A percentile compares a stretch with the other conserved stretches of the same genome.
Evolutionary conservation across 2,329 filamentous ascomycete genomes (phyloP).

Genomic region (Sclerotinia trifoliorum): DNA sequence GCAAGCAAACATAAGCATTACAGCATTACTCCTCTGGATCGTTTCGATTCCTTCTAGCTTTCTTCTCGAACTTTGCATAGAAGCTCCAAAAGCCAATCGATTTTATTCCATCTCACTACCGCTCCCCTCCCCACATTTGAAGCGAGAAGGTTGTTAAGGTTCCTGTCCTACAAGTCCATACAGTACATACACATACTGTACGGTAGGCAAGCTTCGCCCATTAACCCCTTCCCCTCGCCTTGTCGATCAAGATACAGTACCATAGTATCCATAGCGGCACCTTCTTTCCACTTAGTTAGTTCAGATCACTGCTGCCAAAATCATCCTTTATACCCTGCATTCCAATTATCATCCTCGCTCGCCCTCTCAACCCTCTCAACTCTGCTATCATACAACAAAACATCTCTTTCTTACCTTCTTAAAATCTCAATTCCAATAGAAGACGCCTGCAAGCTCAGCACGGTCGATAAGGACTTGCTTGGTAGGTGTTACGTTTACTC

Average conservation of each 20-base stretch:
- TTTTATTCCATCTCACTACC: constrained; percentile 17
- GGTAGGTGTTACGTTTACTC: constrained; percentile 8
- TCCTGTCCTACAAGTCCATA: no score
- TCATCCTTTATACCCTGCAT: neutral
- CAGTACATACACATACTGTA: neutral
- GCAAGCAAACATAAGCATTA: constrained; percentile 12
- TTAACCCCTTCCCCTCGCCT: constrained; percentile 14
- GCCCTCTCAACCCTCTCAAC: neutral
- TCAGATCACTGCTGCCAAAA: neutral
- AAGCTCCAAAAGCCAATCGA: constrained; percentile 18
- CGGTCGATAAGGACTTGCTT: neutral
- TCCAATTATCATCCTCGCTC: neutral
- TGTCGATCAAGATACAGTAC: constrained; percentile 6
- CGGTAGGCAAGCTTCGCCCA: constrained; percentile 18
- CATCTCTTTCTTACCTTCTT: neutral
- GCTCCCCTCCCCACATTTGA: constrained; percentile 12
- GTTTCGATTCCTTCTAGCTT: constrained; percentile 23
- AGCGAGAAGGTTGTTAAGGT: constrained; percentile 16
- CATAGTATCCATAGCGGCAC: neutral
- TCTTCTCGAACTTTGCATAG: constrained; percentile 22
- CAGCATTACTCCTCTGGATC: neutral
- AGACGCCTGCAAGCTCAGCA: constrained; percentile 4
- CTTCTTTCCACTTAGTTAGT: neutral
- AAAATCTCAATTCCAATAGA: neutral
- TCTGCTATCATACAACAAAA: neutral